A percentile compares a stretch with the other conserved stretches of the same genome.
Conservation (phyloP, 306 rosid species). For the Astragalus glycyphyllos region DNA sequence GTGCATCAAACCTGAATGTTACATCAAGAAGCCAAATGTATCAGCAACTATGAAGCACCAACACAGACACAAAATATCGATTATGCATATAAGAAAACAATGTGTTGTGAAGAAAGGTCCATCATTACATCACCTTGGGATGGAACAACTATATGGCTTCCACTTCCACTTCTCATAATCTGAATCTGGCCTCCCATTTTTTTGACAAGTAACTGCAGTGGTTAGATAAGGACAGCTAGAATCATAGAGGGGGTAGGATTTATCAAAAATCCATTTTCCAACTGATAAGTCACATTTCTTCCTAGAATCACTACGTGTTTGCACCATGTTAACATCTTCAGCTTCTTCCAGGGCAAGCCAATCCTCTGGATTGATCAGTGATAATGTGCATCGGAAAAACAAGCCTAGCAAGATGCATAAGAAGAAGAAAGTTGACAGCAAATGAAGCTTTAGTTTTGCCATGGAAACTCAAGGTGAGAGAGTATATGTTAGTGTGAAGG, state of each 20-base stretch:
- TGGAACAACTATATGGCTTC: constrained; percentile 80
- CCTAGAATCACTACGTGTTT: constrained; percentile 51
- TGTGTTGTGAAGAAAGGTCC: neutral
- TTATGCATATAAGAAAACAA: constrained; percentile 30
- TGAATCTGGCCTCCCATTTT: constrained; percentile 95
- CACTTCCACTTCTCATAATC: constrained; percentile 95
- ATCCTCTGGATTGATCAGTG: constrained; percentile 54
- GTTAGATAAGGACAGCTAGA: constrained; percentile 81
- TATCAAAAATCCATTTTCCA: constrained; percentile 91
- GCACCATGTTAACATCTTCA: constrained; percentile 69
- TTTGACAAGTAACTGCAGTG: constrained; percentile 84
- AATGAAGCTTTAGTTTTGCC: constrained; percentile 55
- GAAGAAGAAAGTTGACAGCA: constrained; percentile 39
- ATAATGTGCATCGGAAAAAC: constrained; percentile 49
- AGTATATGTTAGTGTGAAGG: constrained; percentile 37
- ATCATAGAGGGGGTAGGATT: constrained; percentile 89
- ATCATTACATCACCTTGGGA: constrained; percentile 64
- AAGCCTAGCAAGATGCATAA: constrained; percentile 46
- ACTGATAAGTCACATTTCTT: constrained; percentile 68
- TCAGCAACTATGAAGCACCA: neutral
- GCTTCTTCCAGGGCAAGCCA: constrained; percentile 65
- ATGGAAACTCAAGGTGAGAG: constrained; percentile 49
- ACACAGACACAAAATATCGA: neutral
- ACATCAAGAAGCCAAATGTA: constrained; percentile 34
- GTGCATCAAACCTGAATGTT: constrained; percentile 81